Base-by-base conservation (phyloP, 2,329 filamentous ascomycete species). In the Colletotrichum eremochloae region DNA sequence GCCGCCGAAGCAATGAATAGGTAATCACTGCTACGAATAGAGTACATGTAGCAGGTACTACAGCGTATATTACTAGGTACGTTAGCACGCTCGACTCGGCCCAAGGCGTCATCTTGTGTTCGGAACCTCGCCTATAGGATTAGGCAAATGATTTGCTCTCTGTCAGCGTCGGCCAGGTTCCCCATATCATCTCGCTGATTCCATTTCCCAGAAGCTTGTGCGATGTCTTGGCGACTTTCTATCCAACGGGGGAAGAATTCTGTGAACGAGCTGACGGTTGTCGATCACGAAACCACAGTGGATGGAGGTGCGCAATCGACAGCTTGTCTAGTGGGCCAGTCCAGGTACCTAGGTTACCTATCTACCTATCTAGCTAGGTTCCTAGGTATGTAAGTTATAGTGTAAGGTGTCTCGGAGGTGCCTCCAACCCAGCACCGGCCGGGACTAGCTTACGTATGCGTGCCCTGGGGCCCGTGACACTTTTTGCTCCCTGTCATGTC, bases 401-500 rank as follows among this genome's bases (percentile, higher is more conserved):
- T 46, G 18, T 9, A 46, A 46, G 42, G 24, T 29, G 48, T 15
- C n/a, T 68, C 29, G 9, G 24, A 18, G 33, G 33, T 24, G 18
- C 56, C n/a, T 42, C 44, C 38, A 53, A 53, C 44, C 69, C 46
- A 53, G 40, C 66, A 48, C 60, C 58, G 66, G 60, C 60, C 60
- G 69, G 60, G 57, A 44, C 65, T 53, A 69, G 56, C 36, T 72
- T 71, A 50, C 71, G 67, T 73, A 48, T 69, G 64, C 38, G 57
- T 33, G 24, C 58, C 44, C 44, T 44, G 20, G 24, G 1, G 29
- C 58, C 42, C 33, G 20, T 56, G 53, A 29, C 58, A 29, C 44
- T 42, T 48, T 48, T 53, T 42, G 63, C 68, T 72, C 62, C 62
- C 40, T 57, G 70, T 62, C 71, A 67, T 61, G 71, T 71, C 70